phyloP scores from a whole-genome alignment of 768 basidiomycete genomes.

The Amanita phalloides region DNA sequence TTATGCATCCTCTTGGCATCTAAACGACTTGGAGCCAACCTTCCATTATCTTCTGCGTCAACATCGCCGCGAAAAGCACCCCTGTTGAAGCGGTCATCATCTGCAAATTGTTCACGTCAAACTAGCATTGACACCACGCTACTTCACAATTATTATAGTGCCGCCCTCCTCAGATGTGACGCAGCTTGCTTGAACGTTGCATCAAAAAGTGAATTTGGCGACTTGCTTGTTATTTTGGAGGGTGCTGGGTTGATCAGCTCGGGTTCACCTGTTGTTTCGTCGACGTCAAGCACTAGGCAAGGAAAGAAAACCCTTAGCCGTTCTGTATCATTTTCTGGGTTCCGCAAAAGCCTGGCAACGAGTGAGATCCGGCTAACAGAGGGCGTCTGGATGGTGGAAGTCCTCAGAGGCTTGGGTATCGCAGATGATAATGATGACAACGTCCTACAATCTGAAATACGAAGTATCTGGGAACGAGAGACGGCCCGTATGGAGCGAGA shows the following conservation, averaged over 20 bases:
- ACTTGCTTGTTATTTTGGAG: conserved; percentile 63
- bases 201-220: conserved; percentile 67
- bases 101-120: conserved; percentile 16
- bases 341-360: conserved; percentile 23
- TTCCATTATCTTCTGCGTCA: conserved; percentile 35
- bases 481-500: conserved; percentile 33
- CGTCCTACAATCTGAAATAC: conserved; percentile 12
- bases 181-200: conserved; percentile 49
- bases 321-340: conserved; percentile 43
- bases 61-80: conserved; percentile 24
- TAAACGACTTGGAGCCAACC: conserved; percentile 47
- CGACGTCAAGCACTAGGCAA: conserved; percentile 29
- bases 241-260: conserved; percentile 54
- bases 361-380: conserved; percentile 47
- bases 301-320: conserved; percentile 45
- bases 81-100: conserved; percentile 43
- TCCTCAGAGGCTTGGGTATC: conserved; percentile 61
- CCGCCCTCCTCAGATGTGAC: conserved; percentile 46
- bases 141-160: conserved; percentile 53
- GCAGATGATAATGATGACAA: conserved; percentile 35
- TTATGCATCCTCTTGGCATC: conserved; percentile 54
- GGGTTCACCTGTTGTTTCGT: conserved; percentile 17
- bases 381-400: conserved; percentile 58
- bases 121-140: conserved; percentile 42
- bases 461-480: conserved; percentile 42